Conservation (phyloP, 164 flowering plant species). For the Echeveria elegans region DNA sequence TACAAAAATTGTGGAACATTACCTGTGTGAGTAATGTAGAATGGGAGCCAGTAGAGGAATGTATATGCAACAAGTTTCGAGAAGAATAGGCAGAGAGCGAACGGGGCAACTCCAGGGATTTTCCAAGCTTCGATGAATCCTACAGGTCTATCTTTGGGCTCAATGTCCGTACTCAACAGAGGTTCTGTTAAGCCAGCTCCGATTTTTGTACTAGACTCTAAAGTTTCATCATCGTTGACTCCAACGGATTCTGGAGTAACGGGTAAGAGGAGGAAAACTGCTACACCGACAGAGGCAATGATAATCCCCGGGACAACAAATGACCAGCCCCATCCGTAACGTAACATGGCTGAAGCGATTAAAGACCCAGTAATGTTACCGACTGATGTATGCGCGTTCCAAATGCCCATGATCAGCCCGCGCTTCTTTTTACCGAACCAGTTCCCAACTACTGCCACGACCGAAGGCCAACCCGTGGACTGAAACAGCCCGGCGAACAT, state of each 20-base stretch:
- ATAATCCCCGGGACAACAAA: constrained; percentile 10
- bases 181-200: not conserved
- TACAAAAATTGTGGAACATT: no score
- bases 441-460: constrained; percentile 5
- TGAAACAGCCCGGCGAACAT: constrained; percentile 6
- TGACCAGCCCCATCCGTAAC: constrained; percentile 11
- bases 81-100: constrained; percentile 21
- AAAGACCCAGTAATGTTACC: constrained; percentile 6
- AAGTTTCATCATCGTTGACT: not conserved
- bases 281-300: not conserved
- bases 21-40: constrained; percentile 17
- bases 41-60: constrained; percentile 15
- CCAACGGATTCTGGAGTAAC: constrained; percentile 7
- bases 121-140: constrained; percentile 19
- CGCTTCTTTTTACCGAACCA: constrained; percentile 1
- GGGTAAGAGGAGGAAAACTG: constrained; percentile 7
- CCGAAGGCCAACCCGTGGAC: constrained; percentile 7
- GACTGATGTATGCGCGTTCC: constrained; percentile 9
- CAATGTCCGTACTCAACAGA: not conserved
- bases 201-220: not conserved
- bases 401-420: constrained; percentile 10
- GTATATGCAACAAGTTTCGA: constrained; percentile 22
- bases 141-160: not conserved
- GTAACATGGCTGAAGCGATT: not conserved
- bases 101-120: constrained; percentile 21